Conservation (phyloP, 2,329 filamentous ascomycete species). For the Ophiostoma novo-ulmi region DNA sequence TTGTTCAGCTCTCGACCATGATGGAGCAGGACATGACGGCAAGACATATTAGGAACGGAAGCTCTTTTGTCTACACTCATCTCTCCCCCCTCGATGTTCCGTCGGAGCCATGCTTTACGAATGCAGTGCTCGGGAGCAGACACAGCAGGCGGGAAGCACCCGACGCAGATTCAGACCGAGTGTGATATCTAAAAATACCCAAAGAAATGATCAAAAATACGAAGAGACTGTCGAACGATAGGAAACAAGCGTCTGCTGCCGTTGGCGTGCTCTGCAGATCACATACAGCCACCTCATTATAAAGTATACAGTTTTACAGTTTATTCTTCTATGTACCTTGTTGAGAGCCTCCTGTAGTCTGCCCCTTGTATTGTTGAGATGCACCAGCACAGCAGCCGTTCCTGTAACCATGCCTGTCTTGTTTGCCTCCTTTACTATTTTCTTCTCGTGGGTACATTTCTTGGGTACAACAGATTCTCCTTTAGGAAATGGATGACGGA, state of each 20-base stretch:
- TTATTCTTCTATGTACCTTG: neutral
- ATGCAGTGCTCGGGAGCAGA: constrained; percentile 4
- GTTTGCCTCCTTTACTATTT: neutral
- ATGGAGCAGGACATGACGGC: neutral
- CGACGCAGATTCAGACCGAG: neutral
- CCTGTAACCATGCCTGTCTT: neutral
- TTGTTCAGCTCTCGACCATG: neutral
- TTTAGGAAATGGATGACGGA: neutral
- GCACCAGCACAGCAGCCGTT: neutral
- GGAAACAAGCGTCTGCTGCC: neutral
- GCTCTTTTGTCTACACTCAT: neutral
- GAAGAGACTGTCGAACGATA: neutral
- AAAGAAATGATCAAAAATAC: neutral
- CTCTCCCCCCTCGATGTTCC: neutral
- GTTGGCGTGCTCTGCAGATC: neutral
- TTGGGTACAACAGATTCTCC: neutral
- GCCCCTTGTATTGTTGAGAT: neutral
- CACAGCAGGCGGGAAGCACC: neutral
- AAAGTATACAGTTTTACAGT: neutral
- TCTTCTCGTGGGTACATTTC: neutral
- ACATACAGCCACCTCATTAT: neutral
- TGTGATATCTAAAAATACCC: neutral
- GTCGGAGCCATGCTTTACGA: neutral
- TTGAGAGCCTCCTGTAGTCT: neutral
- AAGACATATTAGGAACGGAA: neutral